Evolutionary conservation across 2,329 filamentous ascomycete genomes (phyloP).

Genomic region (Penicillium sp.): DNA sequence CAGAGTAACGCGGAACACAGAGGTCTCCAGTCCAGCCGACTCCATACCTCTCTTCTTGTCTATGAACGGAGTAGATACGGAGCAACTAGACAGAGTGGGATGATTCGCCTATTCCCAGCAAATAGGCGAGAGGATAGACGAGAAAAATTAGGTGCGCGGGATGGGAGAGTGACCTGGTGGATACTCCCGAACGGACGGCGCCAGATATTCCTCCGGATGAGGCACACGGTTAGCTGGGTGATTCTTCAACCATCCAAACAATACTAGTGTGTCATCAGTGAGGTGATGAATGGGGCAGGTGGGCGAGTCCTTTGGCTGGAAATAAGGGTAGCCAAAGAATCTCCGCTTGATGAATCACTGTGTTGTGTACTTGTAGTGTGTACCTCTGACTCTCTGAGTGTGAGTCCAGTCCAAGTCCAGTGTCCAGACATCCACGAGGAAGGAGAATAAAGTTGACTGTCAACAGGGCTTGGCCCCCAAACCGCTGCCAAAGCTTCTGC

Average conservation of each 20-base stretch:
- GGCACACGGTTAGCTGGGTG: background rate
- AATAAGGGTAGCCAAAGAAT: background rate
- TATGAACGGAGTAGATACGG: background rate
- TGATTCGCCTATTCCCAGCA: background rate
- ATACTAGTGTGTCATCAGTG: background rate
- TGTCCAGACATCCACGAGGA: background rate
- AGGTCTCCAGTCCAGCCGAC: background rate
- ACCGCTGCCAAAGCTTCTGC: constrained; percentile 6
- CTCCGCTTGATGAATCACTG: background rate
- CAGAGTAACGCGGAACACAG: no score
- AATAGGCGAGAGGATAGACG: background rate
- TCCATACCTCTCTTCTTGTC: background rate
- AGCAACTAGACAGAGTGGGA: background rate
- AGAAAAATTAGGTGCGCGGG: background rate
- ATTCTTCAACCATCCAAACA: background rate
- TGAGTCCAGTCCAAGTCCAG: background rate
- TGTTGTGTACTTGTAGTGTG: no score
- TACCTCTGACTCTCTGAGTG: no score
- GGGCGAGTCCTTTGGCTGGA: background rate
- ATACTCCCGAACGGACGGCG: background rate
- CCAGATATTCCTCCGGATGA: background rate
- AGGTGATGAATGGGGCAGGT: background rate
- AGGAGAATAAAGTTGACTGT: background rate
- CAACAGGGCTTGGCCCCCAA: constrained; percentile 7
- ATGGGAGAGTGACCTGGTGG: background rate